phyloP scores from a whole-genome alignment of 2,329 filamentous ascomycete genomes.

The Gnomoniopsis smithogilvyi region DNA sequence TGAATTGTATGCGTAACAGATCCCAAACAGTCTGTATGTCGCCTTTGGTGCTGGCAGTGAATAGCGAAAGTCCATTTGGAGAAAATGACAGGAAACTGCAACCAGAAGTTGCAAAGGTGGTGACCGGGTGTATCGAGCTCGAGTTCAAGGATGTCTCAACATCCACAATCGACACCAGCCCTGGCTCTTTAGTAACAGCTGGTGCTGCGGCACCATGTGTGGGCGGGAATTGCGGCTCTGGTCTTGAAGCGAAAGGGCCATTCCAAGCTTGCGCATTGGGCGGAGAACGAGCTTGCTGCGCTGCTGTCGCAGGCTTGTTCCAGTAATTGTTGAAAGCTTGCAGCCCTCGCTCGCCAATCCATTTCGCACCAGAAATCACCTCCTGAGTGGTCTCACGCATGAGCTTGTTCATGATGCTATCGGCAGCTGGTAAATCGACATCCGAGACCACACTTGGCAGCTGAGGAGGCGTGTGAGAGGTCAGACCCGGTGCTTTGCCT shows the following conservation, averaged over 20 bases:
- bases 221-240: constrained; percentile 65
- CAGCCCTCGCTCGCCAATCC: constrained; percentile 73
- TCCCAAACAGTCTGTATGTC: constrained; percentile 83
- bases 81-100: constrained; percentile 81
- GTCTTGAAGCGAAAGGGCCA: constrained; percentile 39
- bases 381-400: constrained; percentile 79
- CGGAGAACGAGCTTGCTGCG: constrained; percentile 43
- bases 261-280: constrained; percentile 46
- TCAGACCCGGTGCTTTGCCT: constrained; percentile 53
- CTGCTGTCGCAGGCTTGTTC: constrained; percentile 51
- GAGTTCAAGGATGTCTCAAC: constrained; percentile 55
- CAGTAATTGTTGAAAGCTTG: constrained; percentile 81
- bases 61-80: constrained; percentile 68
- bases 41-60: constrained; percentile 80
- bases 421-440: constrained; percentile 69
- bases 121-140: constrained; percentile 57
- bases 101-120: constrained; percentile 71
- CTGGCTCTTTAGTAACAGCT: constrained; percentile 60
- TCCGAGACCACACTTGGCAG: constrained; percentile 64
- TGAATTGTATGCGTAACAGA: constrained; percentile 63
- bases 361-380: constrained; percentile 69
- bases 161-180: constrained; percentile 73
- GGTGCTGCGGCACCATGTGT: constrained; percentile 66
- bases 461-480: constrained; percentile 64
- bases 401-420: constrained; percentile 71